phyloP scores from a whole-genome alignment of 2,329 filamentous ascomycete species.

The Paradendryphiella salina region DNA sequence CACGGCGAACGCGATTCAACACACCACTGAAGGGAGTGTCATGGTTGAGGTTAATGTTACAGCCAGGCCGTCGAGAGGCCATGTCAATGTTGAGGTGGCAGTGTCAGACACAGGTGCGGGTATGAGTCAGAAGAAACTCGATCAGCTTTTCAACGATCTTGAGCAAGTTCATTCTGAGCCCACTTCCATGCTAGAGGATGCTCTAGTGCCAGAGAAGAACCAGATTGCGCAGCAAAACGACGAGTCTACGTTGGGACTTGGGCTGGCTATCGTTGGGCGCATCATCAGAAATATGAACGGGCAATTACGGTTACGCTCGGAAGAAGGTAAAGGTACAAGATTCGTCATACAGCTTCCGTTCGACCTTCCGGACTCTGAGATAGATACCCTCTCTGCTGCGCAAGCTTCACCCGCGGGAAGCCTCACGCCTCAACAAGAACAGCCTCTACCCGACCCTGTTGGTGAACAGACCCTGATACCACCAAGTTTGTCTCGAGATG shows the following conservation, averaged over 20 bases:
- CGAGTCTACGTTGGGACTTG: constrained; percentile 69
- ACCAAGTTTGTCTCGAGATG: constrained; percentile 30
- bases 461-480: constrained; percentile 66
- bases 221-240: constrained; percentile 35
- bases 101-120: constrained; percentile 75
- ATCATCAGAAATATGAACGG: constrained; percentile 90
- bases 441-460: constrained; percentile 23
- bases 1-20: constrained; percentile 80
- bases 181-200: constrained; percentile 35
- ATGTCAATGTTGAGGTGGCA: constrained; percentile 71
- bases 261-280: constrained; percentile 83
- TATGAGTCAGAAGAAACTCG: constrained; percentile 61
- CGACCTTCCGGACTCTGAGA: constrained; percentile 57
- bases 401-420: constrained; percentile 24
- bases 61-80: constrained; percentile 44
- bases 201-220: constrained; percentile 39
- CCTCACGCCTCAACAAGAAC: constrained; percentile 26
- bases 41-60: constrained; percentile 70
- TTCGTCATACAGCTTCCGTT: constrained; percentile 83
- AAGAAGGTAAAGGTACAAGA: constrained; percentile 77
- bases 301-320: constrained; percentile 80
- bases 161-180: constrained; percentile 62
- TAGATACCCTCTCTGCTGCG: not conserved
- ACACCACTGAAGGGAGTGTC: constrained; percentile 70
- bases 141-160: constrained; percentile 63